Evolutionary conservation across 345 rosid species (phyloP), one percentile per base, ranked within the genome.

Genomic region (Eucalyptus decipiens): DNA sequence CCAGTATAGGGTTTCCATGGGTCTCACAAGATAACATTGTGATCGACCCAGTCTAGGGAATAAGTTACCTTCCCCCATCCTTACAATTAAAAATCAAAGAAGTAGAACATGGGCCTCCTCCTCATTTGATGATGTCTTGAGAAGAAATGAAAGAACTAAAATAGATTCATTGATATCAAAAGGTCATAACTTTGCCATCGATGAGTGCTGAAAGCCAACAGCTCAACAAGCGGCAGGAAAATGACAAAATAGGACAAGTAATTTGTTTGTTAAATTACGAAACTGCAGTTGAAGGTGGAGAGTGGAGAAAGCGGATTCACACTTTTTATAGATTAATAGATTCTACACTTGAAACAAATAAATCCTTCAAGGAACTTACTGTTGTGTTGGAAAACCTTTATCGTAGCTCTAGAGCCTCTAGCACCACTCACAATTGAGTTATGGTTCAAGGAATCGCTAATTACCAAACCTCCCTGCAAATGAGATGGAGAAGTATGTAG

Each of bases 401-500:
- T 90, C n/a, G 97, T 95, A 90, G 99, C 98, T 90, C 99, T 98
- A 21, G 99, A 97, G 83, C 99, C 99, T 89, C 99, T 95, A 69
- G 99, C 99, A 85, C 99, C 99, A 91, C 93, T 98, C 86, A 98
- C 95, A 92, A 97, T 96, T 47, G 99, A 98, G 91, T 95, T 97
- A 90, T 98, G 99, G 95, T 98, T 98, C 93, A 98, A 91, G 9
- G 99, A 97, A 92, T 98, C 99, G 87, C 99, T 97, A 37, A 98
- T 93, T 58, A 97, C 96, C 93, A 98, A 93, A 56, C 96, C 95
- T 92, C 99, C 99, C 99, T 98, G 92, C 47, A 86, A 42, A 91
- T 50, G 43, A 89, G 81, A 51, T 24, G 30, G 86, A 37, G 30
- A 34, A 24, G 48, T 11, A 54, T 45, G 60, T 15, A 16, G 40